Evolutionary conservation across 2,329 filamentous ascomycete species (phyloP).

Genomic region (Neonectria sp.): DNA sequence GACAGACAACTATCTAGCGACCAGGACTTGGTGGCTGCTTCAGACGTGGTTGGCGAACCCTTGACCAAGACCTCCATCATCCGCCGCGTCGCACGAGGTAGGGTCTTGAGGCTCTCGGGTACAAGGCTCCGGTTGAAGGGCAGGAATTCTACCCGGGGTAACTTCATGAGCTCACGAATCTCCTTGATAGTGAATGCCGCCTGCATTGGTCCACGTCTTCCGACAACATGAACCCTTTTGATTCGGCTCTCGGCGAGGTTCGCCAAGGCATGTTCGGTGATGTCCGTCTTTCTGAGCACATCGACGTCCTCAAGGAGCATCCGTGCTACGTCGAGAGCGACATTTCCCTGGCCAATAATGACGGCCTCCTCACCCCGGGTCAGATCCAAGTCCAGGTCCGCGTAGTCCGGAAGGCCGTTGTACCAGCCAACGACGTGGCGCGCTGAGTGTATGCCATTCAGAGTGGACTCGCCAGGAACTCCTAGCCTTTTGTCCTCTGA

Average conservation of each 20-base stretch:
- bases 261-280: slow-evolving; percentile 86
- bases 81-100: slow-evolving; percentile 83
- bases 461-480: slow-evolving; percentile 81
- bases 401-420: slow-evolving; percentile 91
- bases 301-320: slow-evolving; percentile 86
- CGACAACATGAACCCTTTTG: slow-evolving; percentile 87
- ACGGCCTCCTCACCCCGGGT: slow-evolving; percentile 84
- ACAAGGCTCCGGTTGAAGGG: slow-evolving; percentile 77
- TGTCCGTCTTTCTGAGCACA: slow-evolving; percentile 85
- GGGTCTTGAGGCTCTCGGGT: slow-evolving; percentile 75
- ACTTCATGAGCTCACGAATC: slow-evolving; percentile 86
- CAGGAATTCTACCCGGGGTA: slow-evolving; percentile 80
- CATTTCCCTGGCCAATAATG: slow-evolving; percentile 95
- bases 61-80: slow-evolving; percentile 87
- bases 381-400: slow-evolving; percentile 80
- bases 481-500: slow-evolving; percentile 84
- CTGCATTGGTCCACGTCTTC: slow-evolving; percentile 91
- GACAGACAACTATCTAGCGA: slow-evolving; percentile 89
- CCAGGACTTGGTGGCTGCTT: slow-evolving; percentile 78
- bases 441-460: slow-evolving; percentile 87
- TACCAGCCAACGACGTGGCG: slow-evolving; percentile 98
- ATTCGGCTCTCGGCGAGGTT: slow-evolving; percentile 80
- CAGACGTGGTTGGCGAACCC: slow-evolving; percentile 70
- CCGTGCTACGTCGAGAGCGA: slow-evolving; percentile 92
- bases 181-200: slow-evolving; percentile 98